Conservation (phyloP, 139 green algal genomes). For the Micromonas commoda region DNA sequence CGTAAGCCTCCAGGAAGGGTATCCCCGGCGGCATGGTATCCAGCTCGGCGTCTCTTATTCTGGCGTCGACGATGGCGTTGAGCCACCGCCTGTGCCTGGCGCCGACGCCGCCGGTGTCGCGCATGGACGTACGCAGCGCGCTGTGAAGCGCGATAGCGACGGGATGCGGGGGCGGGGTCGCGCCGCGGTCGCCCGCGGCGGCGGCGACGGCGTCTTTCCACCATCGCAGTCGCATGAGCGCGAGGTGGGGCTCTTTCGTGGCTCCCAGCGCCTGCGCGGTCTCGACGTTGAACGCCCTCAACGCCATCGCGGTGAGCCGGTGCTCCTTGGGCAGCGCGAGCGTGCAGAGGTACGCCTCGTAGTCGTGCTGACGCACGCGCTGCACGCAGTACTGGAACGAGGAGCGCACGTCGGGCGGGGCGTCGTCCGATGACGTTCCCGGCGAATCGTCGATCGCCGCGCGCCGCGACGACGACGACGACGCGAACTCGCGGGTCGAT, state of each 20-base stretch:
- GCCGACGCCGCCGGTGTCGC: not conserved
- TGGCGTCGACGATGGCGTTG: not conserved
- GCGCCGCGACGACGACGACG: not conserved
- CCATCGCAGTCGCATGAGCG: not conserved
- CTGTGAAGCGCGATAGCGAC: not conserved
- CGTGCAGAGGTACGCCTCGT: constrained; percentile 27
- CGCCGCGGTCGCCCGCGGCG: too few relatives aligned
- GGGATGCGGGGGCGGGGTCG: not conserved
- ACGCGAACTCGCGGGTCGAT: too few relatives aligned
- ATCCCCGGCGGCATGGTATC: not conserved
- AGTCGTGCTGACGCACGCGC: constrained; percentile 4
- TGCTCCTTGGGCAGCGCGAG: not conserved
- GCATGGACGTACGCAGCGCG: not conserved
- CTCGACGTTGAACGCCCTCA: constrained; percentile 28
- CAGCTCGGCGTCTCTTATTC: not conserved
- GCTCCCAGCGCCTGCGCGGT: not conserved
- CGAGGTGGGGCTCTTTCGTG: not conserved
- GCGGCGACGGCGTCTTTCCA: not conserved
- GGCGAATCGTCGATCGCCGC: not conserved
- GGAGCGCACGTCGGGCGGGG: not conserved
- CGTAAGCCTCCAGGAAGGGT: constrained; percentile 23
- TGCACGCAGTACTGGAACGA: constrained; percentile 4
- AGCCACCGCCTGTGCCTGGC: not conserved
- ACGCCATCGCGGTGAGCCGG: not conserved
- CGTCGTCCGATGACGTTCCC: not conserved